These are phyloP conservation scores for Suillus decipiens DNA, from an alignment of 768 basidiomycete species.

Conservation along the genomic window DNA sequence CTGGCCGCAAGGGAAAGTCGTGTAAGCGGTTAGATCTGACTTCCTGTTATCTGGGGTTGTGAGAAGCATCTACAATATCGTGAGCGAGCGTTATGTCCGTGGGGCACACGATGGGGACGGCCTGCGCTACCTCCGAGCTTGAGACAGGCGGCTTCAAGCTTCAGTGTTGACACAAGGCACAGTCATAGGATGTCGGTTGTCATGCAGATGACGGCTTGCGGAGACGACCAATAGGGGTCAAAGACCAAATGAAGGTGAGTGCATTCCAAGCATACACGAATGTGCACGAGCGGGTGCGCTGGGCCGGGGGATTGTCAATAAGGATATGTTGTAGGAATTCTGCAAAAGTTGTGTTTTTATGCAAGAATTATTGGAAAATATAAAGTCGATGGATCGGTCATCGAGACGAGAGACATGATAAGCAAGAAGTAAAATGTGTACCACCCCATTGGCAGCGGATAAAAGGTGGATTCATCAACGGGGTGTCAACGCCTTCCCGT, in stretches of 20 bases:
- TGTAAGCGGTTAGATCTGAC: not conserved
- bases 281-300: not conserved
- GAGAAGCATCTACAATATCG: too few species aligned
- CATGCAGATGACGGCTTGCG: not conserved
- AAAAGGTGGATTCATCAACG: not conserved
- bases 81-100: not conserved
- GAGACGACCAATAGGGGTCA: not conserved
- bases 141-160: not conserved
- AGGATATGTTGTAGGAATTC: not conserved
- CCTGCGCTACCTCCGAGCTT: not conserved
- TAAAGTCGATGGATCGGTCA: not conserved
- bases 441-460: not conserved
- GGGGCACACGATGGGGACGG: not conserved
- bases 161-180: not conserved
- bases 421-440: not conserved
- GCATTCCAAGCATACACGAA: not conserved
- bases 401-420: not conserved
- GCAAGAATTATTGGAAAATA: not conserved
- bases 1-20: not conserved
- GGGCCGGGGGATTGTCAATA: not conserved
- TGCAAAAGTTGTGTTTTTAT: not conserved
- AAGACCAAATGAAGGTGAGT: not conserved
- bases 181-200: not conserved
- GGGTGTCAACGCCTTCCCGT: not conserved
- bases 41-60: not conserved